These are phyloP conservation scores for Cnidoscolus chayamansa DNA, from an alignment of 441 rosid species.

Conservation along the genomic window DNA sequence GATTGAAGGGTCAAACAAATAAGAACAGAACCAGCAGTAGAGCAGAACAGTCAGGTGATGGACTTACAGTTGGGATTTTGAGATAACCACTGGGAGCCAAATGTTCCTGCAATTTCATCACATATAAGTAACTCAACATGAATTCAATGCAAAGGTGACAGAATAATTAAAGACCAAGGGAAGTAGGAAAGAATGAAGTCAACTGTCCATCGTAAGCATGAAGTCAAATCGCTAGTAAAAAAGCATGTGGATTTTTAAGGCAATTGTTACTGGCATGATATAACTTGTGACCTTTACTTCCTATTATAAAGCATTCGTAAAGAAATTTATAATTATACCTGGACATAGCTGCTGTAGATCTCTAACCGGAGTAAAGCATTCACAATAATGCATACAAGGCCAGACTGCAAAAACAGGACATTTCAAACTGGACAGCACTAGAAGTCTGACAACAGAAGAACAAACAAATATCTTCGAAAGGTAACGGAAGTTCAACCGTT, in stretches of 20 bases:
- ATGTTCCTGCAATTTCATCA: conserved; percentile 64
- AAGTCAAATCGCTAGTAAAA: background rate
- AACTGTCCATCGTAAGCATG: background rate
- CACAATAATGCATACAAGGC: conserved; percentile 53
- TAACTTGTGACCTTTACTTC: conserved; percentile 5
- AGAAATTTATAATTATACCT: conserved; percentile 36
- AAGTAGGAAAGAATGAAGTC: background rate
- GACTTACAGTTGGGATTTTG: conserved; percentile 79
- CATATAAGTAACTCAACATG: conserved; percentile 11
- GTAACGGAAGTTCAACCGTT: background rate
- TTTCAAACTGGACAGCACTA: conserved; percentile 12
- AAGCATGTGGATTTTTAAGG: conserved; percentile 3
- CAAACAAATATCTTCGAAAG: background rate
- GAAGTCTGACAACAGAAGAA: background rate
- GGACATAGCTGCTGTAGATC: conserved; percentile 62
- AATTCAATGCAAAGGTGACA: conserved; percentile 3
- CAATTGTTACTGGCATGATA: background rate
- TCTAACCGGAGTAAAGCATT: conserved; percentile 53
- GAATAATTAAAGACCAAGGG: background rate
- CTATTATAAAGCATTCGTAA: conserved; percentile 4
- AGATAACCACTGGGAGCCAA: conserved; percentile 77
- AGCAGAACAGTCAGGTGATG: background rate
- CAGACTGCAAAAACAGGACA: conserved; percentile 36
- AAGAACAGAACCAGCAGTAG: conserved; percentile 11
- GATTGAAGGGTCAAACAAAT: background rate